Percentiles rank a stretch among this genome's conserved stretches.
Evolutionary conservation across 768 basidiomycete genomes (phyloP).

Genomic region (Psilocybe cyanescens): DNA sequence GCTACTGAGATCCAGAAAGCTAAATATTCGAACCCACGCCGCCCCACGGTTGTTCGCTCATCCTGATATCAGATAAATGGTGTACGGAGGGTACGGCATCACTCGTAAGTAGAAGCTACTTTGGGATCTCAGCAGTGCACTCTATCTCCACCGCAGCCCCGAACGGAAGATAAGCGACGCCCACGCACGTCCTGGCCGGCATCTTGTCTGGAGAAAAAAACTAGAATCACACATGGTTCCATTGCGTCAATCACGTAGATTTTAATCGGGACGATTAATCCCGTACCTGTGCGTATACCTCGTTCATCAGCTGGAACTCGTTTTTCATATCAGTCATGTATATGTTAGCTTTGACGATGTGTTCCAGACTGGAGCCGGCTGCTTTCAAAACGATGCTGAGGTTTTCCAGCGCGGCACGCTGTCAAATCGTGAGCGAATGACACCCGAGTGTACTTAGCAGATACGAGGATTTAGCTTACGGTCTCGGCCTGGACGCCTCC

Average conservation of each 20-base stretch:
- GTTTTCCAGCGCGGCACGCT: conserved; percentile 44
- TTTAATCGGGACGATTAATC: neutral
- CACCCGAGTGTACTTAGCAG: too few species aligned
- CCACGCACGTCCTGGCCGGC: conserved; percentile 63
- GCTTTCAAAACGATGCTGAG: conserved; percentile 43
- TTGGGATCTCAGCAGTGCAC: conserved; percentile 47
- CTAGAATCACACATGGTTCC: conserved; percentile 27
- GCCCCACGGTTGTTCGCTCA: too few species aligned
- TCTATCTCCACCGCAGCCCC: conserved; percentile 64
- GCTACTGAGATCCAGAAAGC: too few species aligned
- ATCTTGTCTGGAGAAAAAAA: conserved; percentile 48
- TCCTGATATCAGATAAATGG: too few species aligned
- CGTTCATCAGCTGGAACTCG: conserved; percentile 43
- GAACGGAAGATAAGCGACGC: conserved; percentile 54
- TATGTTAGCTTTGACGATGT: conserved; percentile 45
- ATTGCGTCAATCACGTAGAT: neutral
- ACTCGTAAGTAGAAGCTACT: neutral
- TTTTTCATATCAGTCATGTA: conserved; percentile 41
- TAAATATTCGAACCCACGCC: too few species aligned
- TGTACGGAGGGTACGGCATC: neutral
- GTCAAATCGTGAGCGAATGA: neutral
- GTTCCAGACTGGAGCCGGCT: conserved; percentile 42
- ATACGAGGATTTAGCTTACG: conserved; percentile 18
- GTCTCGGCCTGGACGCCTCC: conserved; percentile 41
- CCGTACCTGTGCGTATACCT: conserved; percentile 38